These are phyloP conservation scores for Cutaneotrichosporon mucoides DNA, from an alignment of 1,284 basidiomycete genomes.

Conservation along the genomic window DNA sequence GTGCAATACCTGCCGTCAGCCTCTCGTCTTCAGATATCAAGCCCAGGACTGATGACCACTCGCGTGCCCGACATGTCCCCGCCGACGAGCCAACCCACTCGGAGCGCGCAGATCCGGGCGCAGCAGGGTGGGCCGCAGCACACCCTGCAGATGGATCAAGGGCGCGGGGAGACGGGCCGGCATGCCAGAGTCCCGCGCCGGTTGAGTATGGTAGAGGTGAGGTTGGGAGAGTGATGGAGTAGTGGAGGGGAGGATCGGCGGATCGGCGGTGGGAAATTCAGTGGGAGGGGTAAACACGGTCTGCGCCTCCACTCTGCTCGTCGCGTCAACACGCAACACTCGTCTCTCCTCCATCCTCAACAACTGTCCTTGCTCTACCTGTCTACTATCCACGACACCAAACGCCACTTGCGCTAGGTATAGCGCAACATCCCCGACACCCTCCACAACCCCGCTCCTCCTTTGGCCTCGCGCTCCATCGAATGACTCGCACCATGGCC, in stretches of 20 bases:
- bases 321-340: too few species aligned
- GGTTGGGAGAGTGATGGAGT: neutral
- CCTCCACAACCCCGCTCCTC: neutral
- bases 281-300: neutral
- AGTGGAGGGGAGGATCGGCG: neutral
- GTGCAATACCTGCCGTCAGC: conserved; percentile 66
- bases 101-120: conserved; percentile 67
- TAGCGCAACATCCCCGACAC: neutral
- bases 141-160: conserved; percentile 66
- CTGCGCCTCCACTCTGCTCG: too few species aligned
- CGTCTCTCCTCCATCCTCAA: neutral
- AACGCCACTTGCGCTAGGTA: too few species aligned
- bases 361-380: neutral
- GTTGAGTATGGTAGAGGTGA: neutral
- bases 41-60: neutral
- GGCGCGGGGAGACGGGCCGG: conserved; percentile 59
- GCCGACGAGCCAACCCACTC: conserved; percentile 54
- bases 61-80: neutral
- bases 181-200: conserved; percentile 16
- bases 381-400: neutral
- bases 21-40: too few species aligned
- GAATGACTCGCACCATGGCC: neutral
- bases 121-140: conserved; percentile 67
- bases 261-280: neutral
- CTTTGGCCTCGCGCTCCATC: too few species aligned